Evolutionary conservation across 129 eudicot genomes (phyloP).

Genomic region (Saposhnikovia divaricata): DNA sequence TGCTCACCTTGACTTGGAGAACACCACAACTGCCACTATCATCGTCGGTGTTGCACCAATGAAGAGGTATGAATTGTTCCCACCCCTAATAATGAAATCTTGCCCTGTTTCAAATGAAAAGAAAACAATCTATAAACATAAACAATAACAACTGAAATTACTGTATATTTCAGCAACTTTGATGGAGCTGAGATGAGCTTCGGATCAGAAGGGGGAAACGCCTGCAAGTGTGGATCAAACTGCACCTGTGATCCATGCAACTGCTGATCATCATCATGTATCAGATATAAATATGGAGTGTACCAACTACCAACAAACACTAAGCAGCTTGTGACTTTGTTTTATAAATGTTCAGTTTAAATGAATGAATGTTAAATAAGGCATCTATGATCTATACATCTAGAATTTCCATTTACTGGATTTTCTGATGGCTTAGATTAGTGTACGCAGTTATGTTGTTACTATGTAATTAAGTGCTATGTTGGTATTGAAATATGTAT

Average conservation of each 20-base stretch:
- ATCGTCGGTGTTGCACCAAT: constrained; percentile 49
- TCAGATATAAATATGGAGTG: neutral
- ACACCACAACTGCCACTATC: constrained; percentile 26
- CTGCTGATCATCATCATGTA: neutral
- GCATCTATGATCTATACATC: neutral
- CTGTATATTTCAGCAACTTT: constrained; percentile 17
- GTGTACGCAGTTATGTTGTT: neutral
- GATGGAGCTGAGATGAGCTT: constrained; percentile 38
- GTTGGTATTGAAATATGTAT: constrained; percentile 3
- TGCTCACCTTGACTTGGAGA: constrained; percentile 63
- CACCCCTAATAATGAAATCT: neutral
- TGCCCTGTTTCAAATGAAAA: neutral
- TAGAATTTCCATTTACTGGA: constrained; percentile 5
- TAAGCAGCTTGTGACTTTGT: constrained; percentile 3
- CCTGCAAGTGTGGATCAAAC: constrained; percentile 53
- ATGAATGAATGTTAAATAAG: neutral
- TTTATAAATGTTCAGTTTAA: neutral
- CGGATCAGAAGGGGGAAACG: constrained; percentile 42
- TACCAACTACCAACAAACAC: neutral
- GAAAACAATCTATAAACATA: neutral
- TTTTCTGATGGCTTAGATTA: neutral
- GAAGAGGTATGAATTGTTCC: constrained; percentile 33
- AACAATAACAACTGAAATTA: neutral
- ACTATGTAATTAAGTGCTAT: neutral
- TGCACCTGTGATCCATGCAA: constrained; percentile 27